These are phyloP conservation scores for Silene vulgaris DNA, from an alignment of 179 eudicot genomes.

Conservation along the genomic window DNA sequence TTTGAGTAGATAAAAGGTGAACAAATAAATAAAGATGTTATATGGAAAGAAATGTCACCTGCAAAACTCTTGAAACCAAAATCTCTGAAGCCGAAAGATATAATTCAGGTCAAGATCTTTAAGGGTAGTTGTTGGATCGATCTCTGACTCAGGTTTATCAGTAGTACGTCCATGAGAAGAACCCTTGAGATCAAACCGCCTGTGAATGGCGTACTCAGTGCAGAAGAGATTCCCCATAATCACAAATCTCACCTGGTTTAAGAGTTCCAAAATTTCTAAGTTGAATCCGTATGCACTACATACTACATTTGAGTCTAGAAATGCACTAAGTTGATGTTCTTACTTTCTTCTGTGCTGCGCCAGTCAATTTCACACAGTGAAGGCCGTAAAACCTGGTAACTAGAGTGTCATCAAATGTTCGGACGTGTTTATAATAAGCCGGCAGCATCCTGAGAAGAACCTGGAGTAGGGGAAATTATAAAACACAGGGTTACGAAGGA, in stretches of 20 bases:
- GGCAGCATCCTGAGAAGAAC: conserved; percentile 93
- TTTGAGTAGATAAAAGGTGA: background rate
- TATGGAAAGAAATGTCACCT: conserved; percentile 36
- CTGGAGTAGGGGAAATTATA: conserved; percentile 33
- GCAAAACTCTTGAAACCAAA: conserved; percentile 88
- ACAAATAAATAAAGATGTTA: background rate
- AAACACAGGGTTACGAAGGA: background rate
- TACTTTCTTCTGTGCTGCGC: conserved; percentile 86
- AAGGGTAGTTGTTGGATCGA: conserved; percentile 81
- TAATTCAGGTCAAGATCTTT: conserved; percentile 85
- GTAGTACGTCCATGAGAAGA: conserved; percentile 90
- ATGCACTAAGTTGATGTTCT: conserved; percentile 11
- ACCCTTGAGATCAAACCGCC: conserved; percentile 91
- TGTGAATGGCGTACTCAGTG: conserved; percentile 68
- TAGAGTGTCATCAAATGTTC: conserved; percentile 70
- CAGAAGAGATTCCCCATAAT: conserved; percentile 93
- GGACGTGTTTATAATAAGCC: conserved; percentile 79
- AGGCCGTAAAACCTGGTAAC: conserved; percentile 85
- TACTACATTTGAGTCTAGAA: background rate
- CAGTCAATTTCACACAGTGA: conserved; percentile 84
- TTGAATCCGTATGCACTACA: background rate
- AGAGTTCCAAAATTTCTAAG: conserved; percentile 16
- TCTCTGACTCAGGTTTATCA: conserved; percentile 67
- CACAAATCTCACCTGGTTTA: conserved; percentile 76
- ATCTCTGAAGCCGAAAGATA: conserved; percentile 65